Conservation (phyloP, 495 filamentous ascomycete genomes). For the Lepraria neglecta region DNA sequence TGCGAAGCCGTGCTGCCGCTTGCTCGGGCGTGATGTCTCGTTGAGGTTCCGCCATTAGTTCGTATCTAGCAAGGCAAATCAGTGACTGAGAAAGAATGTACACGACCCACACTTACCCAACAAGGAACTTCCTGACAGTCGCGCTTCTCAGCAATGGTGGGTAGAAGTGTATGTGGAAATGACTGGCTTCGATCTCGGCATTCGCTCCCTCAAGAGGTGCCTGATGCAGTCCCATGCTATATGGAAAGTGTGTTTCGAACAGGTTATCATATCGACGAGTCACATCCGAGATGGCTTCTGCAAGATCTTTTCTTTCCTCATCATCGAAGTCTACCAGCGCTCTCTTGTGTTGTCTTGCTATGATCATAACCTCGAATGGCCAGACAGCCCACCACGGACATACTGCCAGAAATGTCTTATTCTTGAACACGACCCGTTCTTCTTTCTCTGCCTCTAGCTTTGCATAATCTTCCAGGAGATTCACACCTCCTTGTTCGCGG, state of each 20-base stretch:
- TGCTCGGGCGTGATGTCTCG: slow-evolving; percentile 97
- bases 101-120: slow-evolving; percentile 51
- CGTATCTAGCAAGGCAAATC: slow-evolving; percentile 47
- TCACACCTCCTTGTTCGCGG: slow-evolving; percentile 57
- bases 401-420: slow-evolving; percentile 71
- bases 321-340: slow-evolving; percentile 72
- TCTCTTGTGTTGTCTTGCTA: slow-evolving; percentile 72
- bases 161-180: slow-evolving; percentile 97
- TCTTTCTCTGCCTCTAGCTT: slow-evolving; percentile 71
- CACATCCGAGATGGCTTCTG: slow-evolving; percentile 77
- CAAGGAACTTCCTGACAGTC: slow-evolving; percentile 90
- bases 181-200: slow-evolving; percentile 77
- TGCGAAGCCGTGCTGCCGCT: slow-evolving; percentile 70
- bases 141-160: slow-evolving; percentile 88
- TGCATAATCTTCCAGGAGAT: slow-evolving; percentile 82
- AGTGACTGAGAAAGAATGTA: background rate
- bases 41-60: slow-evolving; percentile 94
- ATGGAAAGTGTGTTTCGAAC: slow-evolving; percentile 94
- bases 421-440: slow-evolving; percentile 83
- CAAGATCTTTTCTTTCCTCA: slow-evolving; percentile 61
- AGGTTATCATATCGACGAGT: slow-evolving; percentile 92
- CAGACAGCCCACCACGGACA: slow-evolving; percentile 97
- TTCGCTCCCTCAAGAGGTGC: slow-evolving; percentile 79
- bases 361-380: slow-evolving; percentile 94
- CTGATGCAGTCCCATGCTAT: slow-evolving; percentile 91